Percentiles rank a stretch among this genome's conserved stretches.
These are phyloP conservation scores for Salix viminalis DNA, from an alignment of 345 rosid species.

Conservation along the genomic window DNA sequence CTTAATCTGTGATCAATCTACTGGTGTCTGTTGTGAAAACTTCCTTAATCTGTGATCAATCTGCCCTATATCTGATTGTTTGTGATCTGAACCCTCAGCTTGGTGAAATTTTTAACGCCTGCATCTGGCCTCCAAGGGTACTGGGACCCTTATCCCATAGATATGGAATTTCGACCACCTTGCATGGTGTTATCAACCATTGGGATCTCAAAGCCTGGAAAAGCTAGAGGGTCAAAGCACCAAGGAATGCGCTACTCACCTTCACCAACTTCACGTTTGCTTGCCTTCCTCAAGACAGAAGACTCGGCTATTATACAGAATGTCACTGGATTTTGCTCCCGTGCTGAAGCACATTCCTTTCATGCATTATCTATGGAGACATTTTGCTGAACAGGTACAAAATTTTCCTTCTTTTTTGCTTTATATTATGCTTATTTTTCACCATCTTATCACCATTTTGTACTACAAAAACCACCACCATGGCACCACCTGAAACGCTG, in stretches of 20 bases:
- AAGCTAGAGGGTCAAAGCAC: conserved; percentile 78
- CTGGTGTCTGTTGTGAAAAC: no score
- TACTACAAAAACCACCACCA: not conserved
- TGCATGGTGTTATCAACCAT: conserved; percentile 93
- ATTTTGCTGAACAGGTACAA: conserved; percentile 87
- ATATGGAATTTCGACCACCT: conserved; percentile 96
- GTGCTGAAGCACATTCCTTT: conserved; percentile 75
- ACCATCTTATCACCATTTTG: not conserved
- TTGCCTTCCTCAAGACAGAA: conserved; percentile 81
- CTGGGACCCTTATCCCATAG: conserved; percentile 98
- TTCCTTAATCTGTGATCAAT: not conserved
- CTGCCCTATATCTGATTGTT: not conserved
- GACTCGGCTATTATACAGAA: conserved; percentile 78
- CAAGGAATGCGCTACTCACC: conserved; percentile 72
- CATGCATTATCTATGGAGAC: conserved; percentile 80
- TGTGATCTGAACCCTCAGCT: conserved; percentile 40
- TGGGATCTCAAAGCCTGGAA: conserved; percentile 95
- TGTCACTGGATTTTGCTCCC: conserved; percentile 96
- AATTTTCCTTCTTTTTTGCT: not conserved
- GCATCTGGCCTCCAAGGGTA: conserved; percentile 88
- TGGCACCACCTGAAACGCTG: not conserved
- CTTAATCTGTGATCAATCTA: no score
- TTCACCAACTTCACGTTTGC: conserved; percentile 96
- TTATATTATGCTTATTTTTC: not conserved
- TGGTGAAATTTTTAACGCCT: conserved; percentile 89